Conservation (phyloP, 495 filamentous ascomycete genomes). For the Hamigera avellanea region DNA sequence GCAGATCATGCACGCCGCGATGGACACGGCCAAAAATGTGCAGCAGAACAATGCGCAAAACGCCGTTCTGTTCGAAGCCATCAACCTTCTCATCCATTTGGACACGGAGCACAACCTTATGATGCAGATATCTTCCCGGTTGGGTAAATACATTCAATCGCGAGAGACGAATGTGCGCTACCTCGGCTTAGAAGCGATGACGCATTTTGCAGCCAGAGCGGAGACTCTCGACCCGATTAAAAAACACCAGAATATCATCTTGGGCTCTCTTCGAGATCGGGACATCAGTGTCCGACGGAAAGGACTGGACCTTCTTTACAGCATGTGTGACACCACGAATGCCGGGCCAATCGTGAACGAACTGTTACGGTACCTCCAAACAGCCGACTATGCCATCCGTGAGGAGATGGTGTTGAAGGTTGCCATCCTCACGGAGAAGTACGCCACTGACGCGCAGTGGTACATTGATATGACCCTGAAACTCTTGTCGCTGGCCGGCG, state of each 20-base stretch:
- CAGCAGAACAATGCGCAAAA: slow-evolving; percentile 99
- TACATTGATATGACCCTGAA: slow-evolving; percentile 97
- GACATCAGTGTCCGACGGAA: slow-evolving; percentile 97
- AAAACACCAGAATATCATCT: slow-evolving; percentile 91
- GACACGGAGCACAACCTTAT: slow-evolving; percentile 92
- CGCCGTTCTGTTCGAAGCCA: slow-evolving; percentile 94
- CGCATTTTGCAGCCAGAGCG: slow-evolving; percentile 86
- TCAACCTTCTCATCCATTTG: slow-evolving; percentile 97
- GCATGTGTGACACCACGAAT: slow-evolving; percentile 96
- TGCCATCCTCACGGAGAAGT: slow-evolving; percentile 96
- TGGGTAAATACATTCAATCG: slow-evolving; percentile 95
- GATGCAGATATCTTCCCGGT: slow-evolving; percentile 88
- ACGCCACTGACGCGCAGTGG: slow-evolving; percentile 96
- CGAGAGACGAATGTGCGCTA: slow-evolving; percentile 97
- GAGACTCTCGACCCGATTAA: slow-evolving; percentile 97
- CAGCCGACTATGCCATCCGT: slow-evolving; percentile 90
- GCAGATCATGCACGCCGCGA: slow-evolving; percentile 77
- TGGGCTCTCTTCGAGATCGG: slow-evolving; percentile 84
- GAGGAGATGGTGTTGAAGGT: slow-evolving; percentile 99
- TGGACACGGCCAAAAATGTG: slow-evolving; percentile 95
- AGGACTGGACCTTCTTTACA: slow-evolving; percentile 92
- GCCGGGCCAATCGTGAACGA: slow-evolving; percentile 87
- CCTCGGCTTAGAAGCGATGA: slow-evolving; percentile 95
- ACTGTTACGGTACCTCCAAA: slow-evolving; percentile 87
- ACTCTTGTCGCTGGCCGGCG: slow-evolving; percentile 90